Evolutionary conservation across 2,329 filamentous ascomycete genomes (phyloP).

Genomic region (Lasiodiplodia hormozganensis): DNA sequence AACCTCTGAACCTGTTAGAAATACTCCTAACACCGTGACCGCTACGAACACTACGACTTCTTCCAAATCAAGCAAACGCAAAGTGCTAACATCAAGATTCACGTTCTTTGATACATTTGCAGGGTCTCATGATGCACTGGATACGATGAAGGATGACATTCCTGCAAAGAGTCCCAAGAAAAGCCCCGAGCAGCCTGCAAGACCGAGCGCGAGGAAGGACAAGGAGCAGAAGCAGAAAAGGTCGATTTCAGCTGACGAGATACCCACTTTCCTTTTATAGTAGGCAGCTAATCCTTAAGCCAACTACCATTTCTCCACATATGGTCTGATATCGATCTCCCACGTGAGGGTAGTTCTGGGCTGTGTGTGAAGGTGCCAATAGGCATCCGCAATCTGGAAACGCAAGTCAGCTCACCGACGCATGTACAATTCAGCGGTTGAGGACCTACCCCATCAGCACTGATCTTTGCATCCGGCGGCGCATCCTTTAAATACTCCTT

Average conservation of each 20-base stretch:
- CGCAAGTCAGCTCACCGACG: conserved; percentile 29
- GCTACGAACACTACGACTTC: not conserved
- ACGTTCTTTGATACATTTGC: not conserved
- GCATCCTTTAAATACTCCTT: conserved; percentile 65
- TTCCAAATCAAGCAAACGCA: not conserved
- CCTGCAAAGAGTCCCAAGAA: not conserved
- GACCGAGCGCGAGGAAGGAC: conserved; percentile 27
- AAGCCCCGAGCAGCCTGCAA: not conserved
- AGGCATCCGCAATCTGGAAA: conserved; percentile 79
- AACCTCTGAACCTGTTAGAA: not conserved
- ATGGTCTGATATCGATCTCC: conserved; percentile 81
- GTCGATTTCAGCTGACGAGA: conserved; percentile 43
- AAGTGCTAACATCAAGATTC: not conserved
- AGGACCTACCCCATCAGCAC: conserved; percentile 71
- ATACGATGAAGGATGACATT: not conserved
- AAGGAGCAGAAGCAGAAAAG: conserved; percentile 37
- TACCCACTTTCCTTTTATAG: conserved; percentile 53
- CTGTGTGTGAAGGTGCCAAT: conserved; percentile 85
- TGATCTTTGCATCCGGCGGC: conserved; percentile 72
- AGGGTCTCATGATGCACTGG: not conserved
- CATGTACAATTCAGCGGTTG: conserved; percentile 7
- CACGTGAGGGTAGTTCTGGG: conserved; percentile 80
- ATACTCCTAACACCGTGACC: not conserved
- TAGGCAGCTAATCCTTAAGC: not conserved
- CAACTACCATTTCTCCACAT: conserved; percentile 79